phyloP scores from a whole-genome alignment of 2,329 filamentous ascomycete genomes.

The Colletotrichum eleusines region DNA sequence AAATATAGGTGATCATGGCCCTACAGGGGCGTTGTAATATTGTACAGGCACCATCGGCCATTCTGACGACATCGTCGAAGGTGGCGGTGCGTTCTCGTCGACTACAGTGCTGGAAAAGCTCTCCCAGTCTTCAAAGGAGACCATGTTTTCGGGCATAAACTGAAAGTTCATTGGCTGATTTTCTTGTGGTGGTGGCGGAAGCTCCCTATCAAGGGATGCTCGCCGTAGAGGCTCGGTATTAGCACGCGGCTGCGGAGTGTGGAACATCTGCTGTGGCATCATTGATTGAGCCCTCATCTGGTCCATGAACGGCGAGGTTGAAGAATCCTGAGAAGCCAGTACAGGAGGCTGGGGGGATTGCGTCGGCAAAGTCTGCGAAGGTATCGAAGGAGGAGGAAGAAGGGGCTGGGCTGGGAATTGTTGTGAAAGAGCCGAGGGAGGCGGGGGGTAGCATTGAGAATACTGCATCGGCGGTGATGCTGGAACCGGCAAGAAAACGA shows the following conservation, averaged over 20 bases:
- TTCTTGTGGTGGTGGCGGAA: slow-evolving; percentile 42
- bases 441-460: slow-evolving; percentile 39
- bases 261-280: slow-evolving; percentile 40
- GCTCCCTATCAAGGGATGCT: slow-evolving; percentile 41
- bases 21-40: slow-evolving; percentile 43
- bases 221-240: slow-evolving; percentile 37
- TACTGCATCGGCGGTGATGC: slow-evolving; percentile 43
- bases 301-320: slow-evolving; percentile 36
- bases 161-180: slow-evolving; percentile 56
- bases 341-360: slow-evolving; percentile 40
- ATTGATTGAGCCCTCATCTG: slow-evolving; percentile 41
- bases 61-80: slow-evolving; percentile 43
- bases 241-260: slow-evolving; percentile 32
- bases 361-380: slow-evolving; percentile 41
- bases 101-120: slow-evolving; percentile 52
- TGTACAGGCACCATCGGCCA: slow-evolving; percentile 46
- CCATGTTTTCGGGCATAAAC: slow-evolving; percentile 53
- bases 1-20: slow-evolving; percentile 37
- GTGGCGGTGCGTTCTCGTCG: slow-evolving; percentile 46
- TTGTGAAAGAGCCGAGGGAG: slow-evolving; percentile 38
- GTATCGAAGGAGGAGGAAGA: slow-evolving; percentile 42
- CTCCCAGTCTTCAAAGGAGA: slow-evolving; percentile 57
- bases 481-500: slow-evolving; percentile 50
- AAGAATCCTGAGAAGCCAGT: slow-evolving; percentile 38
- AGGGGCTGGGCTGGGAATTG: slow-evolving; percentile 41